Evolutionary conservation across 1,284 basidiomycete species (phyloP).

Genomic region (Pseudozyma thailandica): DNA sequence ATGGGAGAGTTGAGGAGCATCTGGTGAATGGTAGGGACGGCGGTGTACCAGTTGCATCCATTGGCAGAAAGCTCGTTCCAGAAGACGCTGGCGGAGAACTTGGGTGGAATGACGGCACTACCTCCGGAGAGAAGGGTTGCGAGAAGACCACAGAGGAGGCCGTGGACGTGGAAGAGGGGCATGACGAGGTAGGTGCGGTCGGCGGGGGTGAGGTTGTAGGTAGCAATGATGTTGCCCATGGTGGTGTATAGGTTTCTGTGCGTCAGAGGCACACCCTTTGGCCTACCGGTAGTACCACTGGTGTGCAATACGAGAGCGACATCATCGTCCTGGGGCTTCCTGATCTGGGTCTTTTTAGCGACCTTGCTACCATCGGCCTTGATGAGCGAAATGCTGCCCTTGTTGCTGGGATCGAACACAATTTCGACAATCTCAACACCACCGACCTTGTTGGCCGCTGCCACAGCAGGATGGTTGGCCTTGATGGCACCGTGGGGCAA

Average conservation of each 20-base stretch:
- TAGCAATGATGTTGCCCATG: conserved; percentile 71
- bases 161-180: conserved; percentile 78
- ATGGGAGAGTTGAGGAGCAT: conserved; percentile 70
- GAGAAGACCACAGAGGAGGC: conserved; percentile 75
- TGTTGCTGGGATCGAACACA: conserved; percentile 52
- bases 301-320: conserved; percentile 73
- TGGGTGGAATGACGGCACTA: conserved; percentile 74
- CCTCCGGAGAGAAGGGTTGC: conserved; percentile 75
- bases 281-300: conserved; percentile 75
- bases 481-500: conserved; percentile 57
- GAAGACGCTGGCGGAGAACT: conserved; percentile 74
- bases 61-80: conserved; percentile 72
- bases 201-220: conserved; percentile 72
- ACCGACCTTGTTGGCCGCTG: conserved; percentile 50
- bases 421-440: conserved; percentile 63
- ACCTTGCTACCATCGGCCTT: conserved; percentile 42
- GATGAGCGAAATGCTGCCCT: conserved; percentile 44
- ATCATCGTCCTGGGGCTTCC: conserved; percentile 49
- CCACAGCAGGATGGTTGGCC: conserved; percentile 40
- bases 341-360: conserved; percentile 14
- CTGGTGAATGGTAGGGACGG: conserved; percentile 71
- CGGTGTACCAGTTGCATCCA: conserved; percentile 62
- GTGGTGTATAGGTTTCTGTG: conserved; percentile 75
- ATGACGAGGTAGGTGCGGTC: conserved; percentile 74
- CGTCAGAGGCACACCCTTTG: conserved; percentile 74